Evolutionary conservation across 1,284 basidiomycete species (phyloP), one percentile per base, ranked within the genome.

Genomic region (Fistulina hepatica): DNA sequence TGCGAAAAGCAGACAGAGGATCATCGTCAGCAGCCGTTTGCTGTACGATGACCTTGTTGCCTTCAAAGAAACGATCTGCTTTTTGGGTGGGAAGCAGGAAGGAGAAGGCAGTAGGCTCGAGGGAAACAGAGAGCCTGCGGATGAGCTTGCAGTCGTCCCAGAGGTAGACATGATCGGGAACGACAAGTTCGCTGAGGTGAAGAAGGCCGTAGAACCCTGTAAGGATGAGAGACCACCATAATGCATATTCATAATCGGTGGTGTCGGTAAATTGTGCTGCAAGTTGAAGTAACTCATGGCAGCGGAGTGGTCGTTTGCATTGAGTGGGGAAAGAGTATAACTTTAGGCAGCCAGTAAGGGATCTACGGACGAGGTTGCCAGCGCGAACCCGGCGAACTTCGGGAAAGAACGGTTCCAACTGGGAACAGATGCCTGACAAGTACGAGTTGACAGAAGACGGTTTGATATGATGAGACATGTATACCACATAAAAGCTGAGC

Each of bases 341-440:
- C n/a, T n/a, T n/a, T n/a, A n/a, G n/a, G n/a, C n/a, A n/a, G n/a
- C n/a, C n/a, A n/a, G n/a, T n/a, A n/a, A n/a, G n/a, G n/a, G n/a
- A n/a, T n/a, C n/a, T n/a, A n/a, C n/a, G n/a, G n/a, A n/a, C n/a
- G n/a, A n/a, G n/a, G n/a, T n/a, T n/a, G n/a, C n/a, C n/a, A n/a
- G n/a, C n/a, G n/a, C n/a, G n/a, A n/a, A n/a, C n/a, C n/a, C n/a
- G n/a, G n/a, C n/a, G n/a, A n/a, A n/a, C n/a, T n/a, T n/a, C n/a
- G n/a, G n/a, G n/a, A n/a, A n/a, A 69, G 22, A 49, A 46, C 1
- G 52, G 35, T 37, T 65, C 59, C 3, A 69, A 57, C 17, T 56
- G 37, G 28, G 52, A 53, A 36, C 53, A 53, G n/a, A 67, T 64
- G 0, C 65, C 62, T 0, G 62, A 63, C 0, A 68, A 55, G 48